phyloP scores from a whole-genome alignment of 768 basidiomycete genomes.

The Hericium alpestre region DNA sequence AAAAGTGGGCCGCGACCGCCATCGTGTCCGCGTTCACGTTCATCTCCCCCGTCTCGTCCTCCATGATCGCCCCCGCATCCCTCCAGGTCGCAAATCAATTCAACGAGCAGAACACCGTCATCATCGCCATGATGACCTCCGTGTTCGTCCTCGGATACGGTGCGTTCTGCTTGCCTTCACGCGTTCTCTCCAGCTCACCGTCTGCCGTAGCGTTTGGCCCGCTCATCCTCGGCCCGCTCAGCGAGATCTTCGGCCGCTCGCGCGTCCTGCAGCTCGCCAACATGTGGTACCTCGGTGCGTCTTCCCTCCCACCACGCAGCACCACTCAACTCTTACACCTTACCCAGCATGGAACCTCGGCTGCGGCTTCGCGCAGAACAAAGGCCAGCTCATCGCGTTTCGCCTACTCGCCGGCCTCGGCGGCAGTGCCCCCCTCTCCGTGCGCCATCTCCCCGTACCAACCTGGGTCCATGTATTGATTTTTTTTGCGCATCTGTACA shows the following conservation, averaged over 20 bases:
- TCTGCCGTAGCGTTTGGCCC: constrained; percentile 35
- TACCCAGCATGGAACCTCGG: constrained; percentile 44
- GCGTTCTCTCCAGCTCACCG: not conserved
- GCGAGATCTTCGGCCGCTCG: constrained; percentile 63
- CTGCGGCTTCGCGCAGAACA: constrained; percentile 48
- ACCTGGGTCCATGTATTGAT: not conserved
- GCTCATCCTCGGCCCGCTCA: constrained; percentile 44
- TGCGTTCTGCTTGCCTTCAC: constrained; percentile 16
- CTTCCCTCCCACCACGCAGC: too few relatives aligned
- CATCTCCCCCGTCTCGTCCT: constrained; percentile 56
- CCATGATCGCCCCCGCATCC: constrained; percentile 63
- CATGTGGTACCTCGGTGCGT: constrained; percentile 52
- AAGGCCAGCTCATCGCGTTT: constrained; percentile 15
- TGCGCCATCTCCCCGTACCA: not conserved
- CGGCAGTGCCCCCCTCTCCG: constrained; percentile 52
- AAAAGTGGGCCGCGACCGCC: constrained; percentile 29
- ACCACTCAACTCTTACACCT: not conserved
- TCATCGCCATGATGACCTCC: constrained; percentile 49
- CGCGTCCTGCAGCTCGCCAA: constrained; percentile 52
- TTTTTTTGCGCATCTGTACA: constrained; percentile 11
- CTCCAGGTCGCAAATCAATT: constrained; percentile 41
- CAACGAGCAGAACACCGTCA: constrained; percentile 35
- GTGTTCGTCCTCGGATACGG: constrained; percentile 54
- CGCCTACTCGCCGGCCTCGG: constrained; percentile 63
- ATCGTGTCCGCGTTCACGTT: constrained; percentile 58